A percentile compares a stretch with the other conserved stretches of the same genome.
Evolutionary conservation across 2,329 filamentous ascomycete species (phyloP).

Genomic region (Didymosphaeria variabile): DNA sequence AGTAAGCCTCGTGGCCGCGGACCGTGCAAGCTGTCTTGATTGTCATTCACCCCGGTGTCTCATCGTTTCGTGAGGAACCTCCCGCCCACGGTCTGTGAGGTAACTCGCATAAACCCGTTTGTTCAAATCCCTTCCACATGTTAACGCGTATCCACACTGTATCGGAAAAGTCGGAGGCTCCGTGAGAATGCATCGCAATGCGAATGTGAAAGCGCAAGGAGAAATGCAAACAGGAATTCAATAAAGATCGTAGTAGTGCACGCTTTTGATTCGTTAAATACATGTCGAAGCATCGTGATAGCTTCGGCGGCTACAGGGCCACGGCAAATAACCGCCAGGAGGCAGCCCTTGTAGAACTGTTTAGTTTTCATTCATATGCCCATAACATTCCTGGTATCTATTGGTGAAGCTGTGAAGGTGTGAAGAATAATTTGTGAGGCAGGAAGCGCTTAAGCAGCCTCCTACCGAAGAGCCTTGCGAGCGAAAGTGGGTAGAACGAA

Average conservation of each 20-base stretch:
- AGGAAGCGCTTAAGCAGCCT: slow-evolving; percentile 22
- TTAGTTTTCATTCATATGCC: slow-evolving; percentile 32
- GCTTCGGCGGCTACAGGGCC: slow-evolving; percentile 18
- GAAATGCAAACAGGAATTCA: not conserved
- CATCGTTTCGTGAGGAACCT: slow-evolving; percentile 15
- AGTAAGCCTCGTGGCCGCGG: not conserved
- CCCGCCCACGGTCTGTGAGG: slow-evolving; percentile 20
- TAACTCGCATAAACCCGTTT: slow-evolving; percentile 19
- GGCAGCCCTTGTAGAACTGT: slow-evolving; percentile 20
- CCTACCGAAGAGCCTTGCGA: slow-evolving; percentile 70
- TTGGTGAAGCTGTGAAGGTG: slow-evolving; percentile 28
- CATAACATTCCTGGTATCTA: slow-evolving; percentile 46
- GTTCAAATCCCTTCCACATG: slow-evolving; percentile 24
- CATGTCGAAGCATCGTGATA: not conserved
- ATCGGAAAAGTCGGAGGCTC: slow-evolving; percentile 16
- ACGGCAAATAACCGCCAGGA: slow-evolving; percentile 10
- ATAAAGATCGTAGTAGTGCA: slow-evolving; percentile 6
- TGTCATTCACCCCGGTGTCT: not conserved
- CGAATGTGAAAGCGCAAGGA: not conserved
- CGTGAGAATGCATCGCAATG: not conserved
- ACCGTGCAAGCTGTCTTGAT: slow-evolving; percentile 7
- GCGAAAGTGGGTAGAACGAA: slow-evolving; percentile 96
- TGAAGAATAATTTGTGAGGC: slow-evolving; percentile 15
- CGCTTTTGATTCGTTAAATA: slow-evolving; percentile 20
- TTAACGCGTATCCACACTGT: slow-evolving; percentile 16